Evolutionary conservation across 345 rosid genomes (phyloP), one percentile per base, ranked within the genome.

Genomic region (Sapria himalayana): DNA sequence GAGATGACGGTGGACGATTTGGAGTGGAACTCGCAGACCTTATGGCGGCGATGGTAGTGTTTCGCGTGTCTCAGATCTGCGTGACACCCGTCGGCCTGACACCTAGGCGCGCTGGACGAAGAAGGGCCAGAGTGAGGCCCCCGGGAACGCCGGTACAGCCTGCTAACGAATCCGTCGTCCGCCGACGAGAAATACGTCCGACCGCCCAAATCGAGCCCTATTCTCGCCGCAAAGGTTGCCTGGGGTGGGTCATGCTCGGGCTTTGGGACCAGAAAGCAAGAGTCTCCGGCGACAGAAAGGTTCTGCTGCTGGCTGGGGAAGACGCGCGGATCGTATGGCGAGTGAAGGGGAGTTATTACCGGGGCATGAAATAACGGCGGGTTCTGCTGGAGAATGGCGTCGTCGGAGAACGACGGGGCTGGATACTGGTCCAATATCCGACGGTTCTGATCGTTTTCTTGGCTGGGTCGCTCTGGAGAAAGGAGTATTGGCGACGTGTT

Each of bases 71-170:
- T 74, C 37, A 89, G 82, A 62, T 89, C 94, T 20, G 82, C 93
- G 64, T 71, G 72, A 70, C 98, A 89, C 17, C 98, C 94, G 45
- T 89, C 98, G 2, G 92, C 98, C 48, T 89, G 98, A 42, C 98
- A 89, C 50, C 94, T 48, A 0, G 93, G 91, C 1, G 58, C 53
- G 63, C 65, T 81, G 0, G 60, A 37, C 18, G 76, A 46, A 4
- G 73, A 72, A 15, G 60, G 35, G 31, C 77, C 80, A 1, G 76
- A 70, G 0, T 85, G 69, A n/a, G n/a, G n/a, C n/a, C n/a, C n/a
- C 20, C 86, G 41, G 4, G 94, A 60, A 42, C 98, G 51, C 52
- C 94, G 74, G 70, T 82, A 82, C 3, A 82, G 78, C 33, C 94
- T 56, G 66, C 61, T 89, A 15, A 89, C 91, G 58, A 82, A 78